These are phyloP conservation scores for Penicillium sclerotiorum DNA, from an alignment of 2,329 filamentous ascomycete genomes.

Conservation along the genomic window DNA sequence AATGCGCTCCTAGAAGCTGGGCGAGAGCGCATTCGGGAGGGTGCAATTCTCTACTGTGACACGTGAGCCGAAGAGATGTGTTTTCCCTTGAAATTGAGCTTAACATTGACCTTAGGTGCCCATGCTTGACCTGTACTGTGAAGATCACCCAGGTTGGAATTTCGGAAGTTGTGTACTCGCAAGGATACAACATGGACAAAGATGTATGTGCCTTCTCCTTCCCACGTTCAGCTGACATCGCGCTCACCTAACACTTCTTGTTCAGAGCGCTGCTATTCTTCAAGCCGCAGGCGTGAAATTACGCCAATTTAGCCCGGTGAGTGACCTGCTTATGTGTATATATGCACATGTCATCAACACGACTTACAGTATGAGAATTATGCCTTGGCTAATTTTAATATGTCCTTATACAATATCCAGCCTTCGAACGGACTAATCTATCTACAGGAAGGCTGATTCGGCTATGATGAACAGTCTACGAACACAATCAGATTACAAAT, in stretches of 20 bases:
- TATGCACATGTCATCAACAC: not conserved
- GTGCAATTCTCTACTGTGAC: conserved; percentile 86
- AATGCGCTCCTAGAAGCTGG: conserved; percentile 95
- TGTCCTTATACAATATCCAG: too few species aligned
- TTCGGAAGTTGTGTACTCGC: conserved; percentile 89
- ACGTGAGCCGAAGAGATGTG: too few species aligned
- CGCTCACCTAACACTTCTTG: conserved; percentile 5
- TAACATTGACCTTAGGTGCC: conserved; percentile 60
- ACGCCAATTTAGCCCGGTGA: conserved; percentile 83
- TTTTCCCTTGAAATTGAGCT: not conserved
- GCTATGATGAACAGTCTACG: not conserved
- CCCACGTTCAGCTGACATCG: not conserved
- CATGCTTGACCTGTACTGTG: conserved; percentile 95
- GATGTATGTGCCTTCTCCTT: conserved; percentile 48
- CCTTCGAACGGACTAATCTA: conserved; percentile 67
- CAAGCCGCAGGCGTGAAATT: conserved; percentile 79
- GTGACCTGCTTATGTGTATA: not conserved
- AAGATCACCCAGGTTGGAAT: conserved; percentile 98
- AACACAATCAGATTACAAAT: too few species aligned
- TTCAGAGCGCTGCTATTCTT: conserved; percentile 74
- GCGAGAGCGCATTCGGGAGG: conserved; percentile 81
- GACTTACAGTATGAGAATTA: too few species aligned
- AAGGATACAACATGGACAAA: conserved; percentile 91
- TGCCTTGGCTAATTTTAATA: too few species aligned
- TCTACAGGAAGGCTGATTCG: conserved; percentile 54